Base-by-base conservation (phyloP, 2,329 filamentous ascomycete genomes). In the Fusarium decemcellulare region DNA sequence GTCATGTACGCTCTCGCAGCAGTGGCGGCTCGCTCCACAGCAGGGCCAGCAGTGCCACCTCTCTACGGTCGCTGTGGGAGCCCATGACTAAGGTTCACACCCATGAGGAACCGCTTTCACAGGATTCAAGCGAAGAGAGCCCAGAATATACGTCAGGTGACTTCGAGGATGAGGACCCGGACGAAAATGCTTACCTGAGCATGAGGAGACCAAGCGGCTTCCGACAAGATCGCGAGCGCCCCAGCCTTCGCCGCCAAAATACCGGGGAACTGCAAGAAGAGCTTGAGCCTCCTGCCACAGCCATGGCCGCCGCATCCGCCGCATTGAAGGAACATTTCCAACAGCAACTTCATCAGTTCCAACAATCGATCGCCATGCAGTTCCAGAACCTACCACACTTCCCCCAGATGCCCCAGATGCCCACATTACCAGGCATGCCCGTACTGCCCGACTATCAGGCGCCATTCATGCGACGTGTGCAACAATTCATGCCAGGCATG, bases 251-350 rank as follows among this genome's bases (percentile, higher is more conserved):
- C 18, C 81, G 81, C 23, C 81, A 84, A 32, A 82, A 82, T 34
- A 81, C 80, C 1, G 77, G 79, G 3, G 74, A 71, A 18, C 39
- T 72, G 14, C 68, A 72, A 34, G 73, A 76, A 37, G 78, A 81
- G 15, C 77, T 81, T 40, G 84, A 85, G 16, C 88, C 89, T 2
- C 88, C 90, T 3, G 84, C 87, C 5, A 85, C 86, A 5, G 87
- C 89, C 6, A 87, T 91, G 48, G 87, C 93, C 74, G 85, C 89
- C 51, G 91, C 91, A 11, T 88, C 93, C 73, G 85, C 89, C 43
- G 92, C 91, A 14, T 87, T 93, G 81, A 90, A 91, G 73, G 92
- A 94, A 58, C 92, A 95, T 61, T 80, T 95, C 18, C 86, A 90
- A 29, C 86, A 90, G 16, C 92, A 94, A 74, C 85, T 95, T 50